Evolutionary conservation across 495 filamentous ascomycete species (phyloP).

Genomic region (Talaromyces stipitatus): DNA sequence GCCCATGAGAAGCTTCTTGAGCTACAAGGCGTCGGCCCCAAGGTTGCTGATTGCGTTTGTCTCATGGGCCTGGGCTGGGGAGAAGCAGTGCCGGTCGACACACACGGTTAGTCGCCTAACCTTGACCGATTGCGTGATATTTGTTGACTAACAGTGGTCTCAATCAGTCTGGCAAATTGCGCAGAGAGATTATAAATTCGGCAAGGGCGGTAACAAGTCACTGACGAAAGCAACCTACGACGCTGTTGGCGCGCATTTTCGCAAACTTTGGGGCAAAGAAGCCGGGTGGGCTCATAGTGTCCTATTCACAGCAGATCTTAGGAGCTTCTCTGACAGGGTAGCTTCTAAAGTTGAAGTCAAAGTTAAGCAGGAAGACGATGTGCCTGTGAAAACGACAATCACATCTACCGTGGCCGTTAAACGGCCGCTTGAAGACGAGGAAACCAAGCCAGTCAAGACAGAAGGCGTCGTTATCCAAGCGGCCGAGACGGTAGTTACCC

Average conservation of each 20-base stretch:
- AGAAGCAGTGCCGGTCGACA: conserved; percentile 92
- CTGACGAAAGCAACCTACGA: conserved; percentile 84
- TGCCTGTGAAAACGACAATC: conserved; percentile 21
- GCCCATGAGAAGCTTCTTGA: conserved; percentile 76
- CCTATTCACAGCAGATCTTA: conserved; percentile 89
- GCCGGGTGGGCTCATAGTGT: conserved; percentile 98
- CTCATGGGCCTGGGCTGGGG: conserved; percentile 97
- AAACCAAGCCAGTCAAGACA: conserved; percentile 13
- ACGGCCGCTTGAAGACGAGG: conserved; percentile 15
- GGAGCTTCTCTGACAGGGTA: conserved; percentile 66
- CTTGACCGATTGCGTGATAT: background rate
- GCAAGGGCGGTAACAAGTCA: conserved; percentile 74
- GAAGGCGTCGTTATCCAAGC: conserved; percentile 15
- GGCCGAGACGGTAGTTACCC: conserved; percentile 24
- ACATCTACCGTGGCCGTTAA: conserved; percentile 22
- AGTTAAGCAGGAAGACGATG: conserved; percentile 27
- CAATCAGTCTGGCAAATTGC: conserved; percentile 89
- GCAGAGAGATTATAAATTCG: conserved; percentile 88
- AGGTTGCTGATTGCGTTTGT: conserved; percentile 94
- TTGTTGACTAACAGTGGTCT: conserved; percentile 6
- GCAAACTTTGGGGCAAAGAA: conserved; percentile 84
- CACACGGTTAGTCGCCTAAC: conserved; percentile 55
- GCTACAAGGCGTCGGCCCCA: conserved; percentile 85
- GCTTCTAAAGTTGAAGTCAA: conserved; percentile 44
- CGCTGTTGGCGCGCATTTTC: conserved; percentile 83